Conservation (phyloP, 495 filamentous ascomycete genomes). For the Extremus antarcticus region DNA sequence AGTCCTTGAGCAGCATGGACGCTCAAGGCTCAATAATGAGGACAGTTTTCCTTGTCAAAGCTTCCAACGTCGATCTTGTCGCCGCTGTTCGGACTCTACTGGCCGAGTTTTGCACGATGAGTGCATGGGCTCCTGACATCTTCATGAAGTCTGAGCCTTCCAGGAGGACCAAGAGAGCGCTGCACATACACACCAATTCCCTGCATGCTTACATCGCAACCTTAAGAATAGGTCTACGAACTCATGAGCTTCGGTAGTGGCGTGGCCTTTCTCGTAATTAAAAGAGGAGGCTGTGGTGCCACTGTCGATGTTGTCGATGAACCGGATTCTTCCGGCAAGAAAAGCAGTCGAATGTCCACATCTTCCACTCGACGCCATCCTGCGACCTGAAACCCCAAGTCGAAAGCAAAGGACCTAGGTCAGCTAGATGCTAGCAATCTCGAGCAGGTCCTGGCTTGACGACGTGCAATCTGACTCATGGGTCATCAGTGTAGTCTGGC, state of each 20-base stretch:
- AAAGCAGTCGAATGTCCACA: constrained; percentile 24
- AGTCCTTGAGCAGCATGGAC: constrained; percentile 36
- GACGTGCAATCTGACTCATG: no score
- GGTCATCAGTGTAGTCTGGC: constrained; percentile 10
- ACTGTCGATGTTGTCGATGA: constrained; percentile 26
- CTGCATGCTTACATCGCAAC: constrained; percentile 37
- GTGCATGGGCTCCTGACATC: constrained; percentile 27
- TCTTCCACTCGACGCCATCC: not conserved
- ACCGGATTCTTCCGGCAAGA: constrained; percentile 25
- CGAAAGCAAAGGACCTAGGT: no score
- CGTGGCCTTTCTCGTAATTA: constrained; percentile 22
- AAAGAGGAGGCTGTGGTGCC: not conserved
- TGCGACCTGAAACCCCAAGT: no score
- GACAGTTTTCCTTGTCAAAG: constrained; percentile 42
- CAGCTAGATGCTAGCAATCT: no score
- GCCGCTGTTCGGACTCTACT: not conserved
- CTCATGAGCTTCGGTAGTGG: constrained; percentile 39
- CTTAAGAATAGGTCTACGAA: constrained; percentile 34
- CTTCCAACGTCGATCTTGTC: constrained; percentile 17
- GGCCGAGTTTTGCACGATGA: not conserved
- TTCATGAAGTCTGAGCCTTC: constrained; percentile 18
- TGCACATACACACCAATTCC: constrained; percentile 31
- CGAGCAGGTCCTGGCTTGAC: no score
- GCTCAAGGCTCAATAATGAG: constrained; percentile 45
- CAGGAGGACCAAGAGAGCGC: constrained; percentile 21